A percentile compares a stretch with the other conserved stretches of the same genome.
phyloP scores from a whole-genome alignment of 2,329 filamentous ascomycete species.

The Colletotrichum endophyticum region DNA sequence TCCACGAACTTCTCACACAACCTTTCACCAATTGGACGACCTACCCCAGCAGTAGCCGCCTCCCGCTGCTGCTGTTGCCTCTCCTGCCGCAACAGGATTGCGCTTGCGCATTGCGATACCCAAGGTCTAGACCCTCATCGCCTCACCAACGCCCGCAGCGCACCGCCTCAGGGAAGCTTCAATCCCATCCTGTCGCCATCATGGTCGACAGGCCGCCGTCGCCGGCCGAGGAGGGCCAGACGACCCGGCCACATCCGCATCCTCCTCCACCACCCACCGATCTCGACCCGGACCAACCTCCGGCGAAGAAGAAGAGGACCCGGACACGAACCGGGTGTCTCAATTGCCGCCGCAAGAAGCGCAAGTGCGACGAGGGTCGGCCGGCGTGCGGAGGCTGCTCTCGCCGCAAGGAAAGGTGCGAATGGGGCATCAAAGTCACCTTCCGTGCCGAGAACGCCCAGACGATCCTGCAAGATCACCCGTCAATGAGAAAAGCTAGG shows the following conservation, averaged over 20 bases:
- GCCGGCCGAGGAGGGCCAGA: background rate
- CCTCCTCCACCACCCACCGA: background rate
- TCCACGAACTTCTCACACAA: slow-evolving; percentile 2
- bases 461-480: slow-evolving; percentile 33
- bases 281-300: background rate
- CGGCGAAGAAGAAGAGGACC: slow-evolving; percentile 30
- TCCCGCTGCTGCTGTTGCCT: background rate
- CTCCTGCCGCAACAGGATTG: background rate
- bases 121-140: background rate
- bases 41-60: background rate
- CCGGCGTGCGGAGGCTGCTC: slow-evolving; percentile 39
- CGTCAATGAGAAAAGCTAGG: slow-evolving; percentile 35
- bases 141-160: background rate
- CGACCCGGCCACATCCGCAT: background rate
- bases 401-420: slow-evolving; percentile 33
- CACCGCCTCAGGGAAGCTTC: background rate
- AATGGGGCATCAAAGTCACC: slow-evolving; percentile 42
- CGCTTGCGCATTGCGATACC: slow-evolving; percentile 1
- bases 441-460: slow-evolving; percentile 41
- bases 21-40: background rate
- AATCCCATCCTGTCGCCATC: background rate
- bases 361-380: slow-evolving; percentile 40
- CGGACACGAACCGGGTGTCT: slow-evolving; percentile 40
- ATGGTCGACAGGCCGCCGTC: background rate
- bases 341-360: slow-evolving; percentile 42